Evolutionary conservation across 1,284 basidiomycete genomes (phyloP), one percentile per base, ranked within the genome.

Genomic region (Naganishia sp.): DNA sequence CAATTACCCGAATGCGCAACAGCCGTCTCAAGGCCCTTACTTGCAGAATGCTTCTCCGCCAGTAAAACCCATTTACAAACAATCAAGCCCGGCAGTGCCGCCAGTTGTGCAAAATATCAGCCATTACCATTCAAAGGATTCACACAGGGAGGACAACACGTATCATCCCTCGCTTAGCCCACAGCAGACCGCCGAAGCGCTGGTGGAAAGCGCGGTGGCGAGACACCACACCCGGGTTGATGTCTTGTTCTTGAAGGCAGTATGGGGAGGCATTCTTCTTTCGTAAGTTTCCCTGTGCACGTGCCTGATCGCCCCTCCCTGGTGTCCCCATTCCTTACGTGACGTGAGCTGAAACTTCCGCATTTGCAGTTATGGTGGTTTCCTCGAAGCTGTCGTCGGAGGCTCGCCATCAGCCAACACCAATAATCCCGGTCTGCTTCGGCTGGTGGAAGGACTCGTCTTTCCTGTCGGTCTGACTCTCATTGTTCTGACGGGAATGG

Each of bases 391-490:
- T 32, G 68, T 66, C n/a, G 68, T 65, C 32, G 68, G 65, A 17
- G 65, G 61, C 47, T 69, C 68, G 5, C 61, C 68, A 18, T 63
- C 54, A 10, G 65, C 65, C 28, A 69, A 67, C 21, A 51, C 61
- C 10, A 63, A 46, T n/a, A 66, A 67, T 23, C 65, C 68, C 9
- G 68, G 68, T 17, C 45, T 69, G 10, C 47, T 62, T 7, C 51
- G 65, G 25, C 49, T 69, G 2, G 58, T 69, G 6, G 68, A 67
- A 53, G 68, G 65, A 2, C 60, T 69, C 28, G 68, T 69, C 35
- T 69, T 69, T 46, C 68, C 68, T 42, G 53, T 69, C 55, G 68
- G 68, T 53, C 41, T 69, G 39, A 52, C 49, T n/a, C 54, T 66
- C 41, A 67, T 69, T 31, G 68, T 69, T 4, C 45, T 69, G 53